Conservation (phyloP, 495 filamentous ascomycete species). For the Penicillium longicatenatum region DNA sequence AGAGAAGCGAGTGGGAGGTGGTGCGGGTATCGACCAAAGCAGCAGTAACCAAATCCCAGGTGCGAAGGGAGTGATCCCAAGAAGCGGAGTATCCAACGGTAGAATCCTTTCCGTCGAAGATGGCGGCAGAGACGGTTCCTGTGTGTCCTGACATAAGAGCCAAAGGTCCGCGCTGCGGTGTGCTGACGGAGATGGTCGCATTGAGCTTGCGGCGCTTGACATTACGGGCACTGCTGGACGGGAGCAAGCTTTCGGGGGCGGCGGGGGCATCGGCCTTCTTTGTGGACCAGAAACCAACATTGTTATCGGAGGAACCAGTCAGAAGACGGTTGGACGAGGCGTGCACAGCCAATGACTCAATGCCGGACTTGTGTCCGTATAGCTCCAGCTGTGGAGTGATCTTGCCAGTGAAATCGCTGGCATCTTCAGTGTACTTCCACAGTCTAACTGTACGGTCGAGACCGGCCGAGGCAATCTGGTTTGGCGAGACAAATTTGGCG, state of each 20-base stretch:
- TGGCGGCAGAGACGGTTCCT: constrained; percentile 67
- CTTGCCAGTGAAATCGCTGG: constrained; percentile 58
- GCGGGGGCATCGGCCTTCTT: constrained; percentile 71
- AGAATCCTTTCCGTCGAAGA: constrained; percentile 80
- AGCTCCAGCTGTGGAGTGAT: constrained; percentile 79
- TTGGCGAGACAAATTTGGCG: constrained; percentile 75
- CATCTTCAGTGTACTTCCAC: constrained; percentile 79
- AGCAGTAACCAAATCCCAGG: constrained; percentile 84
- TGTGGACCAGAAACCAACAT: constrained; percentile 81
- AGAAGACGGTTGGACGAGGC: constrained; percentile 73
- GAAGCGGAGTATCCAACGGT: constrained; percentile 89
- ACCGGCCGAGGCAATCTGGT: constrained; percentile 75
- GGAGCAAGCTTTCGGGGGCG: constrained; percentile 65
- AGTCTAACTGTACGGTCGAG: constrained; percentile 81
- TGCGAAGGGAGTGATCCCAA: constrained; percentile 85
- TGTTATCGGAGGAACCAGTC: constrained; percentile 78
- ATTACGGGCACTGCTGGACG: constrained; percentile 54
- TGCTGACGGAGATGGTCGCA: constrained; percentile 50
- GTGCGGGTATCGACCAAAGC: constrained; percentile 74
- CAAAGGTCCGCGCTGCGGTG: constrained; percentile 79
- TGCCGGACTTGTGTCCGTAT: constrained; percentile 75
- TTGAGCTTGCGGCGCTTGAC: constrained; percentile 80
- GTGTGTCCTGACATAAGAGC: constrained; percentile 70
- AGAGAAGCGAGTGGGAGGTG: constrained; percentile 78
- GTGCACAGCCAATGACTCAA: constrained; percentile 80